Evolutionary conservation across 108 stramenopile genomes (phyloP).

Genomic region (Chaetoceros tenuissimus): DNA sequence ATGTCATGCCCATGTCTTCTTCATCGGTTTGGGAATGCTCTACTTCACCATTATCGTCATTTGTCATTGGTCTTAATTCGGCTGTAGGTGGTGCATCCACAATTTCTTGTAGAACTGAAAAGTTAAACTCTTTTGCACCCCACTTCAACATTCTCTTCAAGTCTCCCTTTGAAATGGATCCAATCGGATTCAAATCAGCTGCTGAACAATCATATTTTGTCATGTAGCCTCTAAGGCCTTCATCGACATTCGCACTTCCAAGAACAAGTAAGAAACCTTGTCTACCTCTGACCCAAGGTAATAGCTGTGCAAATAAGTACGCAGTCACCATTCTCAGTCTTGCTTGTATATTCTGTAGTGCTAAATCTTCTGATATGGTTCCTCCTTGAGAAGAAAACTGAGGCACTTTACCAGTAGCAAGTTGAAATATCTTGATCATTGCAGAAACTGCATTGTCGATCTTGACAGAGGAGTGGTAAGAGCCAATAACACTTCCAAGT

Average conservation of each 20-base stretch:
- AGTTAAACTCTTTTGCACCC: slow-evolving; percentile 60
- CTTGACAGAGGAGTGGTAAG: slow-evolving; percentile 84
- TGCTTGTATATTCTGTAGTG: slow-evolving; percentile 98
- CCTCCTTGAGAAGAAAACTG: slow-evolving; percentile 77
- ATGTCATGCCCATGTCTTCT: slow-evolving; percentile 99
- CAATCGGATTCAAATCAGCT: slow-evolving; percentile 98
- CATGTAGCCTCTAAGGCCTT: slow-evolving; percentile 97
- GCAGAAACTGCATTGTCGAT: slow-evolving; percentile 90
- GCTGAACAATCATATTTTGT: slow-evolving; percentile 99
- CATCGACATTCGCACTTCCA: slow-evolving; percentile 98
- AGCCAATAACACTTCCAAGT: slow-evolving; percentile 80
- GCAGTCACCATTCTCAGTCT: slow-evolving; percentile 95
- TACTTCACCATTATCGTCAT: slow-evolving; percentile 19
- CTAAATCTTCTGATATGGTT: slow-evolving; percentile 87
- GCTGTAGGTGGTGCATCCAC: slow-evolving; percentile 95
- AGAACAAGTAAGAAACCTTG: slow-evolving; percentile 91
- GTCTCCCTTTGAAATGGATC: slow-evolving; percentile 91
- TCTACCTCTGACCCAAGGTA: slow-evolving; percentile 89
- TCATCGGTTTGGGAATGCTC: slow-evolving; percentile 91
- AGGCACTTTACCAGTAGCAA: slow-evolving; percentile 74
- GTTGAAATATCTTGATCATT: slow-evolving; percentile 74
- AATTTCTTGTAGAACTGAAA: slow-evolving; percentile 74
- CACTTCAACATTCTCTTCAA: slow-evolving; percentile 79
- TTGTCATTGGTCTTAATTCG: slow-evolving; percentile 88
- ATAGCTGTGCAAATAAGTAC: slow-evolving; percentile 93